phyloP scores from a whole-genome alignment of 2,329 filamentous ascomycete species.

The Onygenales sp. region DNA sequence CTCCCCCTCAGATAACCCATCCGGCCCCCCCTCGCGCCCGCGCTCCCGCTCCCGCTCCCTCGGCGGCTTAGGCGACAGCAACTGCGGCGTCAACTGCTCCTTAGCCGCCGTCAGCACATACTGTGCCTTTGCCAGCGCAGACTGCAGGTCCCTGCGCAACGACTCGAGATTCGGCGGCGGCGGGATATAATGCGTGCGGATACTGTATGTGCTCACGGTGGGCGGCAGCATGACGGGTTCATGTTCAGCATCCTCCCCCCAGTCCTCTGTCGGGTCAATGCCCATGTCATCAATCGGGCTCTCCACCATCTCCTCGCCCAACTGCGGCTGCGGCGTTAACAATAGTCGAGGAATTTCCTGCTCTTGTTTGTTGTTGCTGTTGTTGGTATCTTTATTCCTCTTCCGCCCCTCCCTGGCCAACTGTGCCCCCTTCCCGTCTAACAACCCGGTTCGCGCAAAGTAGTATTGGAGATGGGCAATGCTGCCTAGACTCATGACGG shows the following conservation, averaged over 20 bases:
- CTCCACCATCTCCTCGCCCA: slow-evolving; percentile 37
- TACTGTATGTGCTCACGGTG: slow-evolving; percentile 90
- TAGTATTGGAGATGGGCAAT: slow-evolving; percentile 98
- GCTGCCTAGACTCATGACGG: slow-evolving; percentile 90
- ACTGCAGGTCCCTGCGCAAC: slow-evolving; percentile 60
- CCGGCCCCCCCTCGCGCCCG: slow-evolving; percentile 16
- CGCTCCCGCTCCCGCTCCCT: not conserved
- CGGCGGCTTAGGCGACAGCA: slow-evolving; percentile 11
- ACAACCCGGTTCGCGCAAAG: slow-evolving; percentile 84
- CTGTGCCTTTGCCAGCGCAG: slow-evolving; percentile 59
- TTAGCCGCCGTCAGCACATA: slow-evolving; percentile 50
- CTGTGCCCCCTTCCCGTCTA: slow-evolving; percentile 88
- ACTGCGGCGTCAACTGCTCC: slow-evolving; percentile 23
- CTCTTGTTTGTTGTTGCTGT: slow-evolving; percentile 21
- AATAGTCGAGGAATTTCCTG: slow-evolving; percentile 31
- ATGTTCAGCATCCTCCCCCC: slow-evolving; percentile 34
- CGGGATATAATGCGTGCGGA: slow-evolving; percentile 69
- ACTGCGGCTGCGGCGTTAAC: slow-evolving; percentile 29
- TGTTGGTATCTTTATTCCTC: slow-evolving; percentile 8
- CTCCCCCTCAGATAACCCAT: slow-evolving; percentile 30
- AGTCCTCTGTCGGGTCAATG: slow-evolving; percentile 36
- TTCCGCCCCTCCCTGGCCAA: slow-evolving; percentile 60
- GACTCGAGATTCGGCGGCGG: slow-evolving; percentile 76
- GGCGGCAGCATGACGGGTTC: slow-evolving; percentile 84
- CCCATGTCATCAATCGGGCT: slow-evolving; percentile 39